Evolutionary conservation across 805 yeast genomes (phyloP).

Genomic region (Candida hungchunana): DNA sequence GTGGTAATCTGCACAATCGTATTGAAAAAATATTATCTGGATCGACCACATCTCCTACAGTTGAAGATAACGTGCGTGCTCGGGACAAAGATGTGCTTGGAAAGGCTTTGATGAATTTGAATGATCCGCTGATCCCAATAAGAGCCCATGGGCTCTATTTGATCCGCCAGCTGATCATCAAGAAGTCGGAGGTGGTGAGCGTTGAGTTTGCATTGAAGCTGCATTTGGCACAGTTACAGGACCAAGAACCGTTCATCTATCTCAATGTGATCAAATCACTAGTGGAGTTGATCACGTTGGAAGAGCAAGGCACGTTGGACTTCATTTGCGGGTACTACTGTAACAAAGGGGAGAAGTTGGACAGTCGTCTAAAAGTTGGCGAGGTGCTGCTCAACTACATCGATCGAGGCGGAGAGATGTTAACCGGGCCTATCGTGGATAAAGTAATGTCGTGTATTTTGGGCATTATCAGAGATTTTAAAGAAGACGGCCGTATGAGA

Average conservation of each 20-base stretch:
- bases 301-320: slow-evolving; percentile 34
- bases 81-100: slow-evolving; percentile 40
- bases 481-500: slow-evolving; percentile 56
- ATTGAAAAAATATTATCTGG: slow-evolving; percentile 18
- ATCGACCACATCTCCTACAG: slow-evolving; percentile 1
- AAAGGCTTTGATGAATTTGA: slow-evolving; percentile 61
- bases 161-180: slow-evolving; percentile 50
- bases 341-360: slow-evolving; percentile 13
- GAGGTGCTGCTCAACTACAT: slow-evolving; percentile 70
- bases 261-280: slow-evolving; percentile 80
- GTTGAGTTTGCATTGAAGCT: slow-evolving; percentile 53
- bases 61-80: slow-evolving; percentile 8
- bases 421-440: slow-evolving; percentile 41
- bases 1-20: slow-evolving; percentile 13
- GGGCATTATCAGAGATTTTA: slow-evolving; percentile 32
- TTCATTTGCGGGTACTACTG: slow-evolving; percentile 36
- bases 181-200: slow-evolving; percentile 46
- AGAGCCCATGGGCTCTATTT: slow-evolving; percentile 79
- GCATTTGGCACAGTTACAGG: slow-evolving; percentile 61
- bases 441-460: slow-evolving; percentile 43
- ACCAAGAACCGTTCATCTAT: slow-evolving; percentile 83
- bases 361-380: slow-evolving; percentile 62
- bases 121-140: slow-evolving; percentile 78
- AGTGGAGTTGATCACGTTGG: slow-evolving; percentile 49
- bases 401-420: slow-evolving; percentile 42